Evolutionary conservation across 2,329 filamentous ascomycete species (phyloP).

Genomic region (Cryphonectria carpinicola): DNA sequence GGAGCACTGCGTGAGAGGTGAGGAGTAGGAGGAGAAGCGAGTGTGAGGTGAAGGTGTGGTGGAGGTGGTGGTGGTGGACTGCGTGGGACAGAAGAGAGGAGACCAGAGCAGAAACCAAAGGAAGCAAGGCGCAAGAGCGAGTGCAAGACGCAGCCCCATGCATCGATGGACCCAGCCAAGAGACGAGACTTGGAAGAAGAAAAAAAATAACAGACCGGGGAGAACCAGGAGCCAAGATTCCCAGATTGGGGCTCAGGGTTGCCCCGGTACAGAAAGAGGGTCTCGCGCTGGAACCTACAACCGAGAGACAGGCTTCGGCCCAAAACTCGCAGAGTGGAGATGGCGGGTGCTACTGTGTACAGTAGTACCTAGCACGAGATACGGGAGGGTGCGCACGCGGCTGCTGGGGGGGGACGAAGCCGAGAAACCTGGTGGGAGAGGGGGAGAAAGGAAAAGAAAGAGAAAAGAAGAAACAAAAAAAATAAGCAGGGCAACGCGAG

Average conservation of each 20-base stretch:
- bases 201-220: not conserved
- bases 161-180: conserved; percentile 3
- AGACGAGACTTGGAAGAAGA: not conserved
- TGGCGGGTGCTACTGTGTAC: conserved; percentile 2
- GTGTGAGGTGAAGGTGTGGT: not conserved
- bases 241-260: conserved; percentile 10
- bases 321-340: conserved; percentile 5
- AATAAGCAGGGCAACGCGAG: not conserved
- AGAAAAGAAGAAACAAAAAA: not conserved
- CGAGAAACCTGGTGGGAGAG: not conserved
- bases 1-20: not conserved
- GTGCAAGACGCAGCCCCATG: conserved; percentile 7
- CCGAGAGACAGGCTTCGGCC: conserved; percentile 19
- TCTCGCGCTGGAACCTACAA: conserved; percentile 21
- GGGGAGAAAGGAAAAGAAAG: not conserved
- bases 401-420: not conserved
- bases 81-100: not conserved
- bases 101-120: not conserved
- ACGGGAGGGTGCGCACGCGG: not conserved
- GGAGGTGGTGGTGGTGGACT: not conserved
- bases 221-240: not conserved
- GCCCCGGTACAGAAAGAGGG: conserved; percentile 19
- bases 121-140: conserved; percentile 1
- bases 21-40: not conserved
- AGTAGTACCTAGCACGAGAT: not conserved